Evolutionary conservation across 2,329 filamentous ascomycete species (phyloP).

Genomic region (Arthrobotrys conoides): DNA sequence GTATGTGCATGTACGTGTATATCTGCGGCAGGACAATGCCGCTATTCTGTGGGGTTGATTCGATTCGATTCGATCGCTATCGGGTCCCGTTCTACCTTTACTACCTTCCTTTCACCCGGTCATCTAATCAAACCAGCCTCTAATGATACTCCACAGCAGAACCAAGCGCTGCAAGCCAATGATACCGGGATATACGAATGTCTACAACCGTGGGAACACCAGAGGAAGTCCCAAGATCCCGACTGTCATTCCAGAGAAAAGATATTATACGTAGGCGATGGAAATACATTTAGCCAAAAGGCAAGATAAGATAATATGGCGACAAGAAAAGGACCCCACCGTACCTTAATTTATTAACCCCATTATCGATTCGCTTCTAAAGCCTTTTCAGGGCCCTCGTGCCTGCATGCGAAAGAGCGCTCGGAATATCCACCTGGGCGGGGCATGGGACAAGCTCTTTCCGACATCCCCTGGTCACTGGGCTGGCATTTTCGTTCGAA

Average conservation of each 20-base stretch:
- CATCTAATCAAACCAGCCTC: slow-evolving; percentile 14
- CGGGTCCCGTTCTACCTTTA: slow-evolving; percentile 10
- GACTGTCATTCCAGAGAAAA: not conserved
- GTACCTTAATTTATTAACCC: slow-evolving; percentile 28
- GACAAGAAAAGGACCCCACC: slow-evolving; percentile 6
- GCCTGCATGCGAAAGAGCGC: slow-evolving; percentile 29
- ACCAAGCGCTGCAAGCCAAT: not conserved
- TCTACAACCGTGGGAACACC: slow-evolving; percentile 7
- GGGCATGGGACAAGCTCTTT: slow-evolving; percentile 45
- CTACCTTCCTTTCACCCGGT: slow-evolving; percentile 23
- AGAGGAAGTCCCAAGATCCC: not conserved
- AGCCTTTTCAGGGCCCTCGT: slow-evolving; percentile 21
- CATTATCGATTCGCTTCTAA: slow-evolving; percentile 1
- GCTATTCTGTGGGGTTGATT: not conserved
- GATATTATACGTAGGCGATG: not conserved
- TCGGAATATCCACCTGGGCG: slow-evolving; percentile 39
- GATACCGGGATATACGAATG: not conserved
- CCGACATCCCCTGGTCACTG: slow-evolving; percentile 44
- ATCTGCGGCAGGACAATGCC: not conserved
- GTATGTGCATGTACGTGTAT: not conserved
- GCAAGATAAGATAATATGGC: slow-evolving; percentile 23
- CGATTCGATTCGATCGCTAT: not conserved
- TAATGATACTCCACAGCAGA: not conserved
- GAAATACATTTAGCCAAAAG: slow-evolving; percentile 24
- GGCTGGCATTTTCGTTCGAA: slow-evolving; percentile 33